Evolutionary conservation across 768 basidiomycete species (phyloP).

Genomic region (Mycena alexandri): DNA sequence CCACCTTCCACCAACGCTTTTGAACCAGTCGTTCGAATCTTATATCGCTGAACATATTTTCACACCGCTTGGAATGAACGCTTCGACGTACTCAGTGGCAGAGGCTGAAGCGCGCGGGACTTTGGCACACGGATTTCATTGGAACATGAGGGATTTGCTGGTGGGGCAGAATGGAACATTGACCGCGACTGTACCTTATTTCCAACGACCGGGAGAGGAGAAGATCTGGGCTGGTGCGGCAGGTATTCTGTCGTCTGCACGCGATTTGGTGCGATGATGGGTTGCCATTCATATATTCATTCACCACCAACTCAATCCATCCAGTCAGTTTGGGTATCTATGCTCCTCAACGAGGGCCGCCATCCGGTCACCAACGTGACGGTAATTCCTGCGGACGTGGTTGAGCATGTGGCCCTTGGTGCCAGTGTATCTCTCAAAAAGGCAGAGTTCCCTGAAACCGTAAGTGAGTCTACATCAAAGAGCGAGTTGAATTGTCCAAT

Average conservation of each 20-base stretch:
- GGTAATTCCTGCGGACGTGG: slow-evolving; percentile 50
- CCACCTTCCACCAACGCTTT: slow-evolving; percentile 52
- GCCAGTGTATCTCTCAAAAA: slow-evolving; percentile 50
- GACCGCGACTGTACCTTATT: slow-evolving; percentile 54
- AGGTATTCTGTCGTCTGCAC: slow-evolving; percentile 54
- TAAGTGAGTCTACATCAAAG: background rate
- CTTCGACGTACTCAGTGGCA: slow-evolving; percentile 55
- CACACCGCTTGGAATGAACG: slow-evolving; percentile 52
- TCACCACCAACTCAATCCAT: slow-evolving; percentile 12
- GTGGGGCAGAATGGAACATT: slow-evolving; percentile 49
- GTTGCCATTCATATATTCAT: background rate
- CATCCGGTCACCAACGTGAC: slow-evolving; percentile 55
- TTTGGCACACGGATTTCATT: slow-evolving; percentile 54
- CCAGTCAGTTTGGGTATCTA: slow-evolving; percentile 52
- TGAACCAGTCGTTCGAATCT: slow-evolving; percentile 56
- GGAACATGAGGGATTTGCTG: slow-evolving; percentile 47
- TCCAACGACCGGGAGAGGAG: slow-evolving; percentile 55
- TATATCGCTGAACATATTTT: slow-evolving; percentile 56
- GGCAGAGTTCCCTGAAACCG: slow-evolving; percentile 54
- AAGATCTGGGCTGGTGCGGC: slow-evolving; percentile 57
- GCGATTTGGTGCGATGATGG: slow-evolving; percentile 51
- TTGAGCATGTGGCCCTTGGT: slow-evolving; percentile 54
- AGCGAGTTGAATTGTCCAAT: too few relatives aligned
- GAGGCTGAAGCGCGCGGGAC: slow-evolving; percentile 50
- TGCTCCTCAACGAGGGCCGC: slow-evolving; percentile 54